Evolutionary conservation across 2,329 filamentous ascomycete species (phyloP), one percentile per base, ranked within the genome.

Genomic region (Botrytis squamosa): DNA sequence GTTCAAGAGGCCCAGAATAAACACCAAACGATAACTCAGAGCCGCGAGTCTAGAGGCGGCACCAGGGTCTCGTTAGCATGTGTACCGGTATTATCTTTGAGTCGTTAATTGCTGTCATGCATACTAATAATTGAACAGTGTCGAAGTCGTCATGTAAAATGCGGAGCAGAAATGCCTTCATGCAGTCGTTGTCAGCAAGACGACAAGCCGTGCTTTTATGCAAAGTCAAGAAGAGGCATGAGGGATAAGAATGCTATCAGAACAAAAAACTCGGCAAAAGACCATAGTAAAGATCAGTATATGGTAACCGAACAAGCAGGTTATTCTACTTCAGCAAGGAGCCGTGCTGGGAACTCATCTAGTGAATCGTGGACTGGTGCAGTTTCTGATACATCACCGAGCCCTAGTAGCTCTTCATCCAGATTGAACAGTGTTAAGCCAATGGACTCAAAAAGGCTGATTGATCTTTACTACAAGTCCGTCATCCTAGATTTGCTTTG

Each of bases 201-300:
- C 63, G 82, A 82, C 40, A 85, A 84, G 73, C 80, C 83, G 42
- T 87, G 85, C 73, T 82, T 82, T 73, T 87, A 87, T 78, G 82
- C 84, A 33, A 84, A 84, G 75, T 87, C 86, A 20, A 82, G 85
- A 52, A 81, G 86, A 76, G 85, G 86, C 20, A 83, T 79, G 77
- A 75, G 78, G 70, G 77, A 79, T 49, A 75, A 74, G 64, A 78
- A 73, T 71, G 74, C 75, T 12, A 73, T 76, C 46, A 72, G 74
- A 44, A 79, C 77, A 55, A 75, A 72, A 63, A 65, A 59, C 22
- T 75, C 76, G 5, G 52, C 73, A 40, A 74, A 73, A 68, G 72
- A 74, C 60, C 73, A 69, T 57, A 66, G 38, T 36, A 72, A 60
- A 46, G 71, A 49, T 7, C 75, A 70, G 59, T 72, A 73, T 46